These are phyloP conservation scores for Triangularia setosa DNA, from an alignment of 2,329 filamentous ascomycete species.

Conservation along the genomic window DNA sequence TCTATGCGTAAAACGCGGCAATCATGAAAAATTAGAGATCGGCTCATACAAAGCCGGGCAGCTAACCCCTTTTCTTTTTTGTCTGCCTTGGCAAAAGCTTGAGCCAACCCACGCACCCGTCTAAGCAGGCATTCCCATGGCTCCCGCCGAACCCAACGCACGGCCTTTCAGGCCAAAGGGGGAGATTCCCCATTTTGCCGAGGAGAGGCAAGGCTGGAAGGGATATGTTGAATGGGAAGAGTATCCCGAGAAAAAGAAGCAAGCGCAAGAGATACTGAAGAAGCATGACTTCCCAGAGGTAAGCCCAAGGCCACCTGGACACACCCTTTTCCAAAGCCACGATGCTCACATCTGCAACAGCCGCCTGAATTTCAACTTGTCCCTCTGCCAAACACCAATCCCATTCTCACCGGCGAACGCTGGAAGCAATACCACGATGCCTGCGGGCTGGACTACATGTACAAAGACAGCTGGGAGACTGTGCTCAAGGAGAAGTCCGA, in stretches of 20 bases:
- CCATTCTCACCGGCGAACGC: slow-evolving; percentile 50
- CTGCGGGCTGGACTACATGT: slow-evolving; percentile 41
- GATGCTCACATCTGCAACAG: slow-evolving; percentile 24
- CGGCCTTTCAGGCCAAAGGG: slow-evolving; percentile 17
- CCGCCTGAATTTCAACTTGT: slow-evolving; percentile 54
- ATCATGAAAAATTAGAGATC: not conserved
- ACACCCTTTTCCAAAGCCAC: no score
- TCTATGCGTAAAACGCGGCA: not conserved
- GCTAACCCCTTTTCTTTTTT: not conserved
- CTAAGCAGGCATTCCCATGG: slow-evolving; percentile 9
- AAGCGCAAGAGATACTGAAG: slow-evolving; percentile 52
- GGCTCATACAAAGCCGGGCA: not conserved
- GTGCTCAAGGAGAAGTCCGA: slow-evolving; percentile 55
- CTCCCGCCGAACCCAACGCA: slow-evolving; percentile 17
- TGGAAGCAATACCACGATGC: slow-evolving; percentile 59
- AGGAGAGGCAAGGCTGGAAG: slow-evolving; percentile 33
- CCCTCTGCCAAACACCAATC: slow-evolving; percentile 54
- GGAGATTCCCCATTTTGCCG: slow-evolving; percentile 17
- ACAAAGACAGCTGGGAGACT: slow-evolving; percentile 55
- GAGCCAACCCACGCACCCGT: not conserved
- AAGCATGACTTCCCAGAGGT: slow-evolving; percentile 45
- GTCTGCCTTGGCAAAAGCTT: not conserved
- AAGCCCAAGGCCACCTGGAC: not conserved
- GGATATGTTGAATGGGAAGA: slow-evolving; percentile 67
- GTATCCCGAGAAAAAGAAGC: slow-evolving; percentile 63